phyloP scores from a whole-genome alignment of 495 filamentous ascomycete species.

The Hypoxylon fuscum region DNA sequence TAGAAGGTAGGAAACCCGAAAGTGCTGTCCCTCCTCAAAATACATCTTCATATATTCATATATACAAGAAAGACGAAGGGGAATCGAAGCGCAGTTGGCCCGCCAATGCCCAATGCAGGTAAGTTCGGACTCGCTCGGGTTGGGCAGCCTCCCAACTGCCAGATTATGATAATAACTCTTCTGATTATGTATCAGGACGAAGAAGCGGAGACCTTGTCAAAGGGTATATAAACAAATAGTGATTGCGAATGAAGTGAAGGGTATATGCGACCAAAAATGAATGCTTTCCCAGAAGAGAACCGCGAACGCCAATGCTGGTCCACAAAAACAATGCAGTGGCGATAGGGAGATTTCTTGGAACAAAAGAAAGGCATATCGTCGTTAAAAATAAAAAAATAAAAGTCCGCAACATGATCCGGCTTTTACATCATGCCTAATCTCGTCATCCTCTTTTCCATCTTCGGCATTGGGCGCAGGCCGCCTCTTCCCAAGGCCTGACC shows the following conservation, averaged over 20 bases:
- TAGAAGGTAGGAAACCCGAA: neutral
- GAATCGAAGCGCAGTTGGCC: neutral
- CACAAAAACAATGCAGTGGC: slow-evolving; percentile 2
- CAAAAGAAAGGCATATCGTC: slow-evolving; percentile 38
- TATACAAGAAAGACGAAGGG: slow-evolving; percentile 7
- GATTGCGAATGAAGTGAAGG: slow-evolving; percentile 21
- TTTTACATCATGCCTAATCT: slow-evolving; percentile 84
- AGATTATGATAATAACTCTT: slow-evolving; percentile 30
- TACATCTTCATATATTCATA: neutral
- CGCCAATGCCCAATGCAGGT: slow-evolving; percentile 17
- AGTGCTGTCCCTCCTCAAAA: slow-evolving; percentile 2
- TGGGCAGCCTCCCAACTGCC: slow-evolving; percentile 14
- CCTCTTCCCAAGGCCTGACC: slow-evolving; percentile 44
- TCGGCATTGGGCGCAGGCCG: slow-evolving; percentile 44
- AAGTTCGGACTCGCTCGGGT: neutral
- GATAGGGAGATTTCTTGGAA: slow-evolving; percentile 10
- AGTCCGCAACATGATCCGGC: neutral
- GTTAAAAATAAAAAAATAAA: slow-evolving; percentile 15
- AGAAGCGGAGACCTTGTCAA: slow-evolving; percentile 20
- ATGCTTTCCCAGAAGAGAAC: slow-evolving; percentile 27
- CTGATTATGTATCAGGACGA: slow-evolving; percentile 23
- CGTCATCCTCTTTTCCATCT: slow-evolving; percentile 80
- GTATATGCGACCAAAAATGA: slow-evolving; percentile 33
- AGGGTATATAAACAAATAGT: slow-evolving; percentile 28
- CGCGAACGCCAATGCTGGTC: slow-evolving; percentile 37